Evolutionary conservation across 352 stramenopile species (phyloP).

Genomic region (Phytopythium cucurbitacearum): DNA sequence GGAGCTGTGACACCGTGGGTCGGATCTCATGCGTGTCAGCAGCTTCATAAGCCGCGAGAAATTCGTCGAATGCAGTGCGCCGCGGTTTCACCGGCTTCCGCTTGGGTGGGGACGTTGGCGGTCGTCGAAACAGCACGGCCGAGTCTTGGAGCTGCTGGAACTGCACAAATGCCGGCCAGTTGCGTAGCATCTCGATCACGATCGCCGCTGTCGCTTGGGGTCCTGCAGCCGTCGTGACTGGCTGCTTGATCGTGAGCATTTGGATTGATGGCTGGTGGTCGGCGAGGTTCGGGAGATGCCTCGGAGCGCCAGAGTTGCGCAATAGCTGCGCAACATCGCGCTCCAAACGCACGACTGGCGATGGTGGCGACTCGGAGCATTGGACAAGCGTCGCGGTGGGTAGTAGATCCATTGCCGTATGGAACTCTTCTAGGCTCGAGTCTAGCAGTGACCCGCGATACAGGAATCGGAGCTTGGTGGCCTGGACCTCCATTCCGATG

Average conservation of each 20-base stretch:
- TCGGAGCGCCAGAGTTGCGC: neutral
- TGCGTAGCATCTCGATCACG: conserved; percentile 32
- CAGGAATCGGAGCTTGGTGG: conserved; percentile 21
- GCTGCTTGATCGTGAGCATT: neutral
- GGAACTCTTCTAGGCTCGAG: conserved; percentile 11
- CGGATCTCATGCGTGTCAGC: neutral
- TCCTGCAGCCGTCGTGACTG: neutral
- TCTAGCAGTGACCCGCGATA: conserved; percentile 22
- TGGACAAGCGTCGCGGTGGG: conserved; percentile 19
- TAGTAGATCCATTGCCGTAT: conserved; percentile 17
- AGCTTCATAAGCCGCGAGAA: neutral
- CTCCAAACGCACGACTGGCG: neutral
- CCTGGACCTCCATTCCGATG: neutral
- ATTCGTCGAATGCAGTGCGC: neutral
- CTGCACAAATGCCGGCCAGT: conserved; percentile 44
- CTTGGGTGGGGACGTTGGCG: conserved; percentile 1
- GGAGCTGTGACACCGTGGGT: conserved; percentile 6
- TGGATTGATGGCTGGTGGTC: too few species aligned
- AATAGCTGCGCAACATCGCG: neutral
- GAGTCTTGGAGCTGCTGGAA: conserved; percentile 53
- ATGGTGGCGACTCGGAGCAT: neutral
- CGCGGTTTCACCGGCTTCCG: conserved; percentile 8
- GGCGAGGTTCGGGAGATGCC: too few species aligned
- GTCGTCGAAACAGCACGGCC: conserved; percentile 22
- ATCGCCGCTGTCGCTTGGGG: conserved; percentile 3